Evolutionary conservation across 1,284 basidiomycete genomes (phyloP).

Genomic region (Marasmius oreades): DNA sequence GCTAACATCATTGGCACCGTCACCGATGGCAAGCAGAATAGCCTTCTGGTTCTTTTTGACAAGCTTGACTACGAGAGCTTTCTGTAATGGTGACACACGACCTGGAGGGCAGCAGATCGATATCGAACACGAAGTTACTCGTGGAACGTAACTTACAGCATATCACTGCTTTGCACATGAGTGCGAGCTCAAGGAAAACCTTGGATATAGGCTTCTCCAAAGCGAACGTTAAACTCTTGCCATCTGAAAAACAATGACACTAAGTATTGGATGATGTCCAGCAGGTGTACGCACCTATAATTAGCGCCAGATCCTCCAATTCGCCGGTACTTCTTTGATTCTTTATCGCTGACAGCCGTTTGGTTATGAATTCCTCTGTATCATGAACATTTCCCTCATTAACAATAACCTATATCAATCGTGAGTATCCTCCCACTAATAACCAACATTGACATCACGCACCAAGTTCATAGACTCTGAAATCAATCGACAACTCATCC

Average conservation of each 20-base stretch:
- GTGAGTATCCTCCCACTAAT: not conserved
- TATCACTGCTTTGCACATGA: slow-evolving; percentile 97
- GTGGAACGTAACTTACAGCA: slow-evolving; percentile 71
- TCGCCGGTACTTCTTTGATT: slow-evolving; percentile 90
- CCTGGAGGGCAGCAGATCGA: slow-evolving; percentile 40
- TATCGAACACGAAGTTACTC: not conserved
- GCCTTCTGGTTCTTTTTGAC: slow-evolving; percentile 96
- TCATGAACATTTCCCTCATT: slow-evolving; percentile 87
- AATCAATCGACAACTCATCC: slow-evolving; percentile 94
- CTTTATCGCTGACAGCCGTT: slow-evolving; percentile 88
- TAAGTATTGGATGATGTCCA: slow-evolving; percentile 8
- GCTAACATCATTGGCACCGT: slow-evolving; percentile 95
- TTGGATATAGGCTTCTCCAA: slow-evolving; percentile 91
- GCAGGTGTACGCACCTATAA: slow-evolving; percentile 69
- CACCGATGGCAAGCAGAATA: slow-evolving; percentile 93
- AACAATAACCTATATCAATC: slow-evolving; percentile 70
- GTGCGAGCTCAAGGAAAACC: slow-evolving; percentile 90
- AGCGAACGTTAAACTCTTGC: slow-evolving; percentile 91
- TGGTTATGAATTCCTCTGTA: slow-evolving; percentile 85
- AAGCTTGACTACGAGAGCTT: slow-evolving; percentile 96
- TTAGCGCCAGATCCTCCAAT: slow-evolving; percentile 89
- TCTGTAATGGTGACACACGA: slow-evolving; percentile 97
- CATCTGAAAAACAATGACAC: slow-evolving; percentile 52
- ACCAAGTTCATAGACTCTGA: slow-evolving; percentile 99
- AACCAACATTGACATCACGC: slow-evolving; percentile 20